Conservation (phyloP, 2,329 filamentous ascomycete species). For the Fusarium sacchari region DNA sequence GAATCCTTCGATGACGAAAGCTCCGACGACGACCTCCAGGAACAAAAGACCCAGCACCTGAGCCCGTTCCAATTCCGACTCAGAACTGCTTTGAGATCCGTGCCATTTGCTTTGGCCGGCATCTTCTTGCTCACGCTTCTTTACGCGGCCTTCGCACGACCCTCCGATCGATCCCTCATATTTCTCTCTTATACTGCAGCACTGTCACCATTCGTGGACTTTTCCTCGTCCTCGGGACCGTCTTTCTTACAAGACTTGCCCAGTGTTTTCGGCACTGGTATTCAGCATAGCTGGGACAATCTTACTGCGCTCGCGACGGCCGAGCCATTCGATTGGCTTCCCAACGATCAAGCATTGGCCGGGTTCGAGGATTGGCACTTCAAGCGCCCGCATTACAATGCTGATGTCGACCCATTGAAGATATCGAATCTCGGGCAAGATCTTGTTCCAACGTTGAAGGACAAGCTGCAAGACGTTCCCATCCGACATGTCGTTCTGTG, state of each 20-base stretch:
- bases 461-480: slow-evolving; percentile 44
- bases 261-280: slow-evolving; percentile 33
- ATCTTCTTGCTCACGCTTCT: slow-evolving; percentile 31
- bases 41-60: not conserved
- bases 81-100: not conserved
- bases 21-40: not conserved
- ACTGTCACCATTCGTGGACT: slow-evolving; percentile 49
- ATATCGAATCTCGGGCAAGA: slow-evolving; percentile 51
- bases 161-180: slow-evolving; percentile 44
- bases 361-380: slow-evolving; percentile 46
- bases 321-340: slow-evolving; percentile 42
- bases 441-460: slow-evolving; percentile 41
- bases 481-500: slow-evolving; percentile 56
- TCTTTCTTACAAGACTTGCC: slow-evolving; percentile 40
- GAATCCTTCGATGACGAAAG: not conserved
- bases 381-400: slow-evolving; percentile 48
- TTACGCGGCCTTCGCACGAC: slow-evolving; percentile 39
- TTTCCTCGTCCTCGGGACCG: slow-evolving; percentile 43
- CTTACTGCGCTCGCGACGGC: slow-evolving; percentile 42
- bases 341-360: slow-evolving; percentile 27
- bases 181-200: slow-evolving; percentile 51
- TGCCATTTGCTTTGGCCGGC: not conserved
- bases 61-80: not conserved
- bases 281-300: slow-evolving; percentile 44
- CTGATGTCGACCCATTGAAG: slow-evolving; percentile 52